A percentile compares a stretch with the other conserved stretches of the same genome.
Evolutionary conservation across 345 rosid genomes (phyloP).

Genomic region (Eucalyptus erythrocorys): DNA sequence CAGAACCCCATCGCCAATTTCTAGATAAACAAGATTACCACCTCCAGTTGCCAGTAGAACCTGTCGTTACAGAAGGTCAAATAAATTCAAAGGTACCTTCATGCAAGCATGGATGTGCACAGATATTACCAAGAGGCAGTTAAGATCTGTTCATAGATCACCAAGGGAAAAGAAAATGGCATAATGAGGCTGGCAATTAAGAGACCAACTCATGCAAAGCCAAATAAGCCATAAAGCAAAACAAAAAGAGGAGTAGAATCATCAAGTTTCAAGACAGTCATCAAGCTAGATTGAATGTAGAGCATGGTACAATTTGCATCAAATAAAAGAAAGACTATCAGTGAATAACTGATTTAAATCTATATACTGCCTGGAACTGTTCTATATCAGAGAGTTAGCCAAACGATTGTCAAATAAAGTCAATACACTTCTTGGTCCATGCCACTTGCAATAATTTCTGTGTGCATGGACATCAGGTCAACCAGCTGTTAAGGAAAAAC

Average conservation of each 20-base stretch:
- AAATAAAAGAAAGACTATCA: neutral
- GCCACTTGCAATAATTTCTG: neutral
- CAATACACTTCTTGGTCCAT: neutral
- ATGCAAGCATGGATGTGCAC: neutral
- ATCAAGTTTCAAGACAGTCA: neutral
- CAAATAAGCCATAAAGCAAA: neutral
- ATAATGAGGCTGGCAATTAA: neutral
- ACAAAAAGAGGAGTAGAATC: neutral
- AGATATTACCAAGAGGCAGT: neutral
- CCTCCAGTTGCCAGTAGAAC: constrained; percentile 95
- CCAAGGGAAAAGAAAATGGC: neutral
- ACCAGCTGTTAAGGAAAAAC: neutral
- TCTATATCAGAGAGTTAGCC: neutral
- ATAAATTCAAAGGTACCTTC: neutral
- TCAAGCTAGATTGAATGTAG: neutral
- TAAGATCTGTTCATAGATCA: neutral
- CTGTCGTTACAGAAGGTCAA: constrained; percentile 19
- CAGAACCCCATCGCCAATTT: constrained; percentile 77
- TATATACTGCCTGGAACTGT: neutral
- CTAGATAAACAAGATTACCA: constrained; percentile 84
- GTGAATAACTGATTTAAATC: neutral
- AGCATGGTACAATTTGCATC: neutral
- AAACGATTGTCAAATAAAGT: neutral
- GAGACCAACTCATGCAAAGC: neutral
- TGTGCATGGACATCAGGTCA: neutral